Evolutionary conservation across 495 filamentous ascomycete species (phyloP).

Genomic region (Talaromyces adpressus): DNA sequence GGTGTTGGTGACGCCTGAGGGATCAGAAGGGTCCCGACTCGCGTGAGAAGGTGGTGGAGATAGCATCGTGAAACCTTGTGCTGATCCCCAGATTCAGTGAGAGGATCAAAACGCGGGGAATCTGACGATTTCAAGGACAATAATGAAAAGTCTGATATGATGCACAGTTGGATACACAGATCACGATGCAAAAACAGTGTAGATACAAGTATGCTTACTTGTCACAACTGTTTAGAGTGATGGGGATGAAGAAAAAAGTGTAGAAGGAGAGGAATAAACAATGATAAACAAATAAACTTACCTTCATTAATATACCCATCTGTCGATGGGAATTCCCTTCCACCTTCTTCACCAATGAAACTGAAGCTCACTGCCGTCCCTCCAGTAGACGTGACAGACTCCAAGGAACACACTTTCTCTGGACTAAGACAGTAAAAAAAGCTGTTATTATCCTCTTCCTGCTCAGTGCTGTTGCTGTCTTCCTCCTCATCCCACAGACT

Average conservation of each 20-base stretch:
- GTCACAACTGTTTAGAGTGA: background rate
- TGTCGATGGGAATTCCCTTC: background rate
- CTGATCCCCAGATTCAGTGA: background rate
- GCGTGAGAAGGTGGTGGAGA: background rate
- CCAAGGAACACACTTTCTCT: background rate
- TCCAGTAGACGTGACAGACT: background rate
- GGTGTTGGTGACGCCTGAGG: background rate
- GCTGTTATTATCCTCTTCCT: background rate
- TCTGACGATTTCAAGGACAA: background rate
- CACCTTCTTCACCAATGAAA: background rate
- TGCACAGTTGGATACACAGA: background rate
- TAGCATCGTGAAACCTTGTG: background rate
- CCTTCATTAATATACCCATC: background rate
- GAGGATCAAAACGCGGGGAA: background rate
- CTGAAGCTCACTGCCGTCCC: background rate
- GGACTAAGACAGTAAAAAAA: background rate
- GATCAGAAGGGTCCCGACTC: background rate
- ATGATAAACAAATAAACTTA: background rate
- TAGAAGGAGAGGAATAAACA: background rate
- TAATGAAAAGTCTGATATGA: background rate
- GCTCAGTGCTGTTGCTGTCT: background rate
- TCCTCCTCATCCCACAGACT: slow-evolving; percentile 5
- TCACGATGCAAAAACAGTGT: background rate
- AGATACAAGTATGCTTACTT: background rate
- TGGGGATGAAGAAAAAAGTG: background rate